Conservation (phyloP, 208 protist genomes). For the Trichomonas gallinae region DNA sequence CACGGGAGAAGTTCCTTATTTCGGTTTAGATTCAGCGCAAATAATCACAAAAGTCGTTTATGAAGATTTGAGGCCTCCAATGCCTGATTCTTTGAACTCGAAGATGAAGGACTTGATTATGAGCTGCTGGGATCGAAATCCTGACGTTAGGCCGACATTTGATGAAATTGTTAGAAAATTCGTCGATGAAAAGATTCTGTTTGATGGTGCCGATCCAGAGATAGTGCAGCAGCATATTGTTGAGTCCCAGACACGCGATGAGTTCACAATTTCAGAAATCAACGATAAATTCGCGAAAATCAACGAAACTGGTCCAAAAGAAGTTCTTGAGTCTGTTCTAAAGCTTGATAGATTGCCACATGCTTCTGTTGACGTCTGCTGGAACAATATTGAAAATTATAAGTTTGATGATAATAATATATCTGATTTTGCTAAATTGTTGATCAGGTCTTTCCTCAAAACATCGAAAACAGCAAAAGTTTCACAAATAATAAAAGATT, state of each 20-base stretch:
- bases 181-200: neutral
- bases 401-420: neutral
- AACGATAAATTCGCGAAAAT: neutral
- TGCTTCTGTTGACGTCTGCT: neutral
- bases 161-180: slow-evolving; percentile 5
- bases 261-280: neutral
- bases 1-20: neutral
- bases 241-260: neutral
- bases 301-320: neutral
- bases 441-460: neutral
- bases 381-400: neutral
- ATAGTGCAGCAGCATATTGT: neutral
- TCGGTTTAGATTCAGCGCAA: neutral
- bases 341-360: neutral
- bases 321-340: neutral
- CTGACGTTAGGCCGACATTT: neutral
- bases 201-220: neutral
- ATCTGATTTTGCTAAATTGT: neutral
- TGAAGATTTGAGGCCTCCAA: neutral
- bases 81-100: neutral
- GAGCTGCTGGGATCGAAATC: slow-evolving; percentile 5
- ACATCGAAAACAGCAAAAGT: neutral
- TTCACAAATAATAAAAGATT: no score
- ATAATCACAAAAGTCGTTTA: neutral
- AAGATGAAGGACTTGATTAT: neutral